Evolutionary conservation across 1,139 yeast species (phyloP), one percentile per base, ranked within the genome.

Genomic region (Candida neerlandica): DNA sequence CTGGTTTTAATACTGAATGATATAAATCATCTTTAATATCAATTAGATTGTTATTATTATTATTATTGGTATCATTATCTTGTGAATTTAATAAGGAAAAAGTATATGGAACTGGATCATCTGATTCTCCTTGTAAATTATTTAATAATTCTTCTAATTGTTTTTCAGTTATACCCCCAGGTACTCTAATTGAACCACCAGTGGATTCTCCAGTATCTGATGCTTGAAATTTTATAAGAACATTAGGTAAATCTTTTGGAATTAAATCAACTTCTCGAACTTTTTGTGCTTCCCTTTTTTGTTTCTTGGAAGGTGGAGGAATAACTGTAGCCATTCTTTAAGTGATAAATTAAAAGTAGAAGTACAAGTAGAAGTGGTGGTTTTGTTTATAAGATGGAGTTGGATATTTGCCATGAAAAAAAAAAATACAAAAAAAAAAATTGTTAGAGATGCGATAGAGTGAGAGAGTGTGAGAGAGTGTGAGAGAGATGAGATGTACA

Each of bases 241-340:
- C 97, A 73, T 90, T 84, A 23, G 97, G 97, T 38, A 92, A 70
- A 60, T 89, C 95, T 1, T 69, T 75, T 1, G 98, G 98, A 19
- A 88, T 73, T 10, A 86, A 67, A 49, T 84, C 86, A 14, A 89
- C 86, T 47, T 86, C 94, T 49, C 89, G 82, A 11, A 89, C 89
- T 61, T 82, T 78, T 65, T 91, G 97, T 4, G 96, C 96, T 57
- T 81, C 89, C 61, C 84, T 82, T 69, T 82, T 88, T 67, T 91
- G 97, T 63, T 85, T 88, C 67, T 94, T 94, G 0, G 96, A 87
- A 33, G 90, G 96, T 43, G 98, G 99, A 23, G 99, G 99, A 44
- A 94, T 70, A 44, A 89, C 77, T 3, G 99, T 94, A 52, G 99
- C 96, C 99, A 94, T 94, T 45, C 7, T 57, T 47, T 43, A 11